Percentiles rank a stretch among this genome's conserved stretches.
Conservation (phyloP, 1,284 basidiomycete genomes). For the Flammula alnicola region DNA sequence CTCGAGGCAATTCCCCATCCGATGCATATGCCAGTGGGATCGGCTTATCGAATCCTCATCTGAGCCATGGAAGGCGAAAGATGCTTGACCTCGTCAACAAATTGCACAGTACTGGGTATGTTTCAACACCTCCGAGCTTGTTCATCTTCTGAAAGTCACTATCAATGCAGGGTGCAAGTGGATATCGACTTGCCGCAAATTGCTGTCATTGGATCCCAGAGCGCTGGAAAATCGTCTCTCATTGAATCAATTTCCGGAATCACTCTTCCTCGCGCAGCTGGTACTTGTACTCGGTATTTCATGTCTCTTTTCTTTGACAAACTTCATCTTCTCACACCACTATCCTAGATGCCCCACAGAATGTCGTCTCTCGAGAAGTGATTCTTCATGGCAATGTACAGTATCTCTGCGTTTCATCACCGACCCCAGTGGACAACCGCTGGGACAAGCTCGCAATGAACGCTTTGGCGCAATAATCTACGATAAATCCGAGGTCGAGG, state of each 20-base stretch:
- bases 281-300: slow-evolving; percentile 64
- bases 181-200: slow-evolving; percentile 75
- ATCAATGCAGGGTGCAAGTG: slow-evolving; percentile 53
- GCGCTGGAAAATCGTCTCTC: slow-evolving; percentile 74
- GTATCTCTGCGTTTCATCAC: slow-evolving; percentile 60
- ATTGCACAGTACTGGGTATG: slow-evolving; percentile 60
- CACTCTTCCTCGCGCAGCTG: slow-evolving; percentile 64
- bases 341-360: slow-evolving; percentile 69
- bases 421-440: slow-evolving; percentile 46
- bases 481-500: slow-evolving; percentile 60
- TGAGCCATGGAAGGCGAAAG: slow-evolving; percentile 39
- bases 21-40: too few species aligned
- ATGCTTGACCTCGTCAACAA: slow-evolving; percentile 60
- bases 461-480: slow-evolving; percentile 59
- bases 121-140: neutral
- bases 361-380: slow-evolving; percentile 56
- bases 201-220: slow-evolving; percentile 70
- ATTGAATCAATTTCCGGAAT: slow-evolving; percentile 79
- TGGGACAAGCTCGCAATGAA: slow-evolving; percentile 45
- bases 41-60: slow-evolving; percentile 49
- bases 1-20: too few species aligned
- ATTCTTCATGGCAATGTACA: slow-evolving; percentile 59
- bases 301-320: neutral
- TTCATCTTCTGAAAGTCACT: neutral
- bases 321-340: neutral